A percentile compares a stretch with the other conserved stretches of the same genome.
Conservation (phyloP, 345 rosid species). For the Moringa oleifera region DNA sequence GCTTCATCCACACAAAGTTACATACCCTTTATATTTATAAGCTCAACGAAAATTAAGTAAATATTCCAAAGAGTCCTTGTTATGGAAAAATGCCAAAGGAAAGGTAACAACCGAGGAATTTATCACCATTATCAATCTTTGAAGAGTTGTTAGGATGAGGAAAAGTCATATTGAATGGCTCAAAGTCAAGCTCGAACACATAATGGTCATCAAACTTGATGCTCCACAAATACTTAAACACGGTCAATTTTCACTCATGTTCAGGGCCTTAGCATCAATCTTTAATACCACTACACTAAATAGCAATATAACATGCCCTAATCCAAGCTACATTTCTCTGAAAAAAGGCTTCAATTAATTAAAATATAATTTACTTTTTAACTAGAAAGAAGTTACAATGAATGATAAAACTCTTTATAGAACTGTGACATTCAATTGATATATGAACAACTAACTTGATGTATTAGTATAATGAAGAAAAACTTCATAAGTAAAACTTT, state of each 20-base stretch:
- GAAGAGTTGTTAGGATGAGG: constrained; percentile 91
- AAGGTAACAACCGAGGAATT: constrained; percentile 91
- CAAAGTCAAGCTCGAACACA: constrained; percentile 93
- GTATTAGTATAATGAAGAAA: no score
- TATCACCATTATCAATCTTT: constrained; percentile 96
- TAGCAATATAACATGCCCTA: neutral
- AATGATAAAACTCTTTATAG: no score
- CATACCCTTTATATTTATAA: constrained; percentile 84
- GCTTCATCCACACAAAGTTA: constrained; percentile 32
- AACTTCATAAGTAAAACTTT: no score
- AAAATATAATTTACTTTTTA: no score
- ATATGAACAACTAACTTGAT: no score
- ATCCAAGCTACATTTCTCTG: neutral
- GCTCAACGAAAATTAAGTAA: constrained; percentile 75
- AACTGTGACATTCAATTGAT: no score
- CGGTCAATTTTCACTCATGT: no score
- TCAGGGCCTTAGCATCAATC: no score
- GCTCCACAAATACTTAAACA: neutral
- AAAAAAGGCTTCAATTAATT: neutral
- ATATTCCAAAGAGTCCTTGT: constrained; percentile 88
- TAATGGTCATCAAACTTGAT: constrained; percentile 35
- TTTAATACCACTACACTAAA: no score
- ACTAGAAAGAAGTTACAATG: no score
- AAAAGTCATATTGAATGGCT: constrained; percentile 81
- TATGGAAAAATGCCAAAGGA: constrained; percentile 90